Conservation (phyloP, 192 early-diverging fungal species). For the Coemansia interrupta region DNA sequence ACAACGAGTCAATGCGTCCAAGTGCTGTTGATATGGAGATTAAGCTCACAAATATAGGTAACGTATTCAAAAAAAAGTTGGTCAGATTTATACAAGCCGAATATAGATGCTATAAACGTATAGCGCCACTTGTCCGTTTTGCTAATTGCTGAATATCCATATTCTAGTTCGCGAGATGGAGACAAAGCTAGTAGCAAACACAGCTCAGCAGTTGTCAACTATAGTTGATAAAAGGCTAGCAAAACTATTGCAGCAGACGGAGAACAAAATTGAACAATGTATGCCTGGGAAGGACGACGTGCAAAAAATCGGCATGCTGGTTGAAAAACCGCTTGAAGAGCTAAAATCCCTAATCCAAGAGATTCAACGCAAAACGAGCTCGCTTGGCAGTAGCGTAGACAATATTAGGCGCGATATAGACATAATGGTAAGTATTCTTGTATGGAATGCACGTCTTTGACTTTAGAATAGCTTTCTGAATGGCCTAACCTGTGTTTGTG, state of each 20-base stretch:
- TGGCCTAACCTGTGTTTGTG: too few species aligned
- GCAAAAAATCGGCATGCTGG: neutral
- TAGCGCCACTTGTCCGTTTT: too few species aligned
- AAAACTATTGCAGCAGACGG: neutral
- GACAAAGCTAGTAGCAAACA: slow-evolving; percentile 4
- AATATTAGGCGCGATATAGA: neutral
- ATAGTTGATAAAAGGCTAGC: slow-evolving; percentile 8
- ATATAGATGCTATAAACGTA: neutral
- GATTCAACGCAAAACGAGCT: neutral
- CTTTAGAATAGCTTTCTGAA: too few species aligned
- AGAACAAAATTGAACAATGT: slow-evolving; percentile 2
- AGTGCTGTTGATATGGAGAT: slow-evolving; percentile 36
- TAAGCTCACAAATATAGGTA: slow-evolving; percentile 37
- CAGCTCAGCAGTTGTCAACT: slow-evolving; percentile 2
- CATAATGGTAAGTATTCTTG: too few species aligned
- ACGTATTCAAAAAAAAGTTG: neutral
- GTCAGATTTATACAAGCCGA: neutral
- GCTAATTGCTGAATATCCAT: neutral
- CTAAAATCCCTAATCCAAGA: neutral
- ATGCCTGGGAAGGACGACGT: neutral
- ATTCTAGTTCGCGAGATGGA: slow-evolving; percentile 18
- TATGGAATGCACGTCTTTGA: too few species aligned
- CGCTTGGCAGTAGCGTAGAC: neutral
- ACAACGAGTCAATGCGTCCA: slow-evolving; percentile 16
- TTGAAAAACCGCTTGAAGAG: neutral